A percentile compares a stretch with the other conserved stretches of the same genome.
These are phyloP conservation scores for Candida neerlandica DNA, from an alignment of 1,139 yeast genomes.

Conservation along the genomic window DNA sequence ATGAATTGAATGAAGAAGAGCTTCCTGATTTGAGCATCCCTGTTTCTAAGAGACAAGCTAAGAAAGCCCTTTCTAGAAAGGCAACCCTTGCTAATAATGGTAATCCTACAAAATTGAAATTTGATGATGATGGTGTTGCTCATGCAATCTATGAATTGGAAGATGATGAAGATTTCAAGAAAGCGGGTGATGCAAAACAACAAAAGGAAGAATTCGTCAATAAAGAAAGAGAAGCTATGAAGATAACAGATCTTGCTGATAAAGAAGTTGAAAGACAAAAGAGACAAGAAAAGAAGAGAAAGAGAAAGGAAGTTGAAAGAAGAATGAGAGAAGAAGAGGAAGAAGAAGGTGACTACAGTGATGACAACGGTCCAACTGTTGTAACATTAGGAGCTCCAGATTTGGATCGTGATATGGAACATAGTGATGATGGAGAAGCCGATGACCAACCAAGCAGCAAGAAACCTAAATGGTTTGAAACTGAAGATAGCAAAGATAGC, in stretches of 20 bases:
- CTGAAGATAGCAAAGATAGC: conserved; percentile 18
- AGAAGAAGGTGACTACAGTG: conserved; percentile 34
- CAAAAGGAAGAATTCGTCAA: conserved; percentile 70
- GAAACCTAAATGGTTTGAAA: conserved; percentile 64
- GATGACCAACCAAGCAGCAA: conserved; percentile 48
- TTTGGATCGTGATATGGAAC: conserved; percentile 53
- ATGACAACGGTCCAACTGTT: conserved; percentile 26
- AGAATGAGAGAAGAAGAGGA: conserved; percentile 46
- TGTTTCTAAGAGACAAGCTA: conserved; percentile 83
- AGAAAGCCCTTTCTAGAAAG: conserved; percentile 86
- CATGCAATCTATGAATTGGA: conserved; percentile 91
- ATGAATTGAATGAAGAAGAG: conserved; percentile 64
- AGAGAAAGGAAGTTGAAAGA: conserved; percentile 78
- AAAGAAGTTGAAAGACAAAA: conserved; percentile 81
- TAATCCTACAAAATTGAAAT: conserved; percentile 74
- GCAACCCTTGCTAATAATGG: conserved; percentile 66
- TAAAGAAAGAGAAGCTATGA: conserved; percentile 71
- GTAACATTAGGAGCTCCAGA: conserved; percentile 34
- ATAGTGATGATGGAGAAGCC: conserved; percentile 21
- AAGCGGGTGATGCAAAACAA: conserved; percentile 68
- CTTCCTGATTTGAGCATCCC: conserved; percentile 62
- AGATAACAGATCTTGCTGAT: conserved; percentile 71
- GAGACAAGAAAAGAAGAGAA: conserved; percentile 85
- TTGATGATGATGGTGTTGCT: conserved; percentile 93
- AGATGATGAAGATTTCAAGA: conserved; percentile 83